These are phyloP conservation scores for Auriscalpium orientale DNA, from an alignment of 768 basidiomycete species.

Conservation along the genomic window DNA sequence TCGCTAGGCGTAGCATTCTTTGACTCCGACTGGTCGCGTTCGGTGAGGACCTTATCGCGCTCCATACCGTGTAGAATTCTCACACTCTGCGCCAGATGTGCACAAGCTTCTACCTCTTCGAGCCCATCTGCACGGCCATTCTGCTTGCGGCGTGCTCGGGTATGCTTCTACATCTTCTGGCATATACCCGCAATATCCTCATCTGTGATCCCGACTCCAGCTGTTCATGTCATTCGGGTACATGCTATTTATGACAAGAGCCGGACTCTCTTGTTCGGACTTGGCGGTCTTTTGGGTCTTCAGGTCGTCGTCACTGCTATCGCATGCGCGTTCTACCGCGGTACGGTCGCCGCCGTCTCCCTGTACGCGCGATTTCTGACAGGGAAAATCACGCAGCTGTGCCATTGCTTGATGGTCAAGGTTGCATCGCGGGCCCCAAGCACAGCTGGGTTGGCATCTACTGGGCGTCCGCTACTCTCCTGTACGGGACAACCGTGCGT, in stretches of 20 bases:
- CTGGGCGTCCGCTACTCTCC: constrained; percentile 71
- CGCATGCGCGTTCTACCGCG: constrained; percentile 71
- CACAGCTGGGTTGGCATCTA: constrained; percentile 80
- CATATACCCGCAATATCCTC: background rate
- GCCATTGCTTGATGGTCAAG: constrained; percentile 64
- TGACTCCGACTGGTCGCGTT: constrained; percentile 57
- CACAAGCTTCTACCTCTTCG: constrained; percentile 70
- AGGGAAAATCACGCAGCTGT: constrained; percentile 40
- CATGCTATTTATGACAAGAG: constrained; percentile 72
- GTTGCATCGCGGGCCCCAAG: constrained; percentile 81
- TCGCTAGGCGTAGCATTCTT: constrained; percentile 73
- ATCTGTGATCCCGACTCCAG: constrained; percentile 22
- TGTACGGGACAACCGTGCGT: constrained; percentile 62
- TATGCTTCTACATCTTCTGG: constrained; percentile 18
- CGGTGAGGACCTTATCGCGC: constrained; percentile 28
- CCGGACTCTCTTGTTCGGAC: constrained; percentile 41
- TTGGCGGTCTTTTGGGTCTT: constrained; percentile 53
- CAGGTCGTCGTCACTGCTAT: constrained; percentile 71
- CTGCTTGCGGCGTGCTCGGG: constrained; percentile 67
- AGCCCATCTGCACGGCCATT: constrained; percentile 79
- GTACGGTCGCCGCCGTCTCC: constrained; percentile 29
- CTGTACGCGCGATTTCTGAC: constrained; percentile 2
- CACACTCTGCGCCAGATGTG: constrained; percentile 38
- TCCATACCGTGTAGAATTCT: background rate
- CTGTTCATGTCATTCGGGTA: constrained; percentile 70